Evolutionary conservation across 176 grass and related monocot species (phyloP), one percentile per base, ranked within the genome.

Genomic region (Guadua angustifolia): DNA sequence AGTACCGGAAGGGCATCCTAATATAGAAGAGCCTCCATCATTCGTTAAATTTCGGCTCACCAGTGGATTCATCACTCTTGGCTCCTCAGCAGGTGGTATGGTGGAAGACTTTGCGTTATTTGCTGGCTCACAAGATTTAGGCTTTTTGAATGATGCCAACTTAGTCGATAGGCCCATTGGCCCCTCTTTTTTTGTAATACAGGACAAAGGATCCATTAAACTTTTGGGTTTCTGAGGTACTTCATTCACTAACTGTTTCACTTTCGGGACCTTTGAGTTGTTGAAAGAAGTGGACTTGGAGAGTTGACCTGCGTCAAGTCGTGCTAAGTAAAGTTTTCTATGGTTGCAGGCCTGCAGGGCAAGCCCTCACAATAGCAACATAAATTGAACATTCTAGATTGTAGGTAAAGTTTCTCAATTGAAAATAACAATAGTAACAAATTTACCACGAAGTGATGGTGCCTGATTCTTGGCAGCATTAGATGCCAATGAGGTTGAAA

Each of bases 251-350:
- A 98, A 78, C 81, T 94, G 96, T 81, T 99, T 99, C 73, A 99
- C 96, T 79, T 95, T 99, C 42, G 93, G 91, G 44, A 92, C 78
- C 80, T 95, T 99, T 71, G 91, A 94, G 72, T 82, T 94, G 70
- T 99, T 99, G 84, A 95, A 95, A 70, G 93, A 95, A 71, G 73
- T 75, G 11, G 91, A 92, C 84, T 92, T 99, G 9, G 83, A 90
- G 58, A 95, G 53, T 77, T 71, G 66, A 83, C 93, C 96, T 99
- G 79, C 73, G 85, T 18, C 57, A 83, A 82, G 87, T 24, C 11
- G 47, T 73, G 68, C 33, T 67, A 22, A 51, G 79, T 50, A 59
- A 38, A 72, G n/a, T 71, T 82, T 71, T 9, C 7, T 25, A 40
- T 38, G 8, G 69, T 43, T 50, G 29, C 29, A 69, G 9, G 3